Percentiles rank a stretch among this genome's conserved stretches.
These are phyloP conservation scores for Monosporascus sp. DNA, from an alignment of 2,329 filamentous ascomycete species.

Conservation along the genomic window DNA sequence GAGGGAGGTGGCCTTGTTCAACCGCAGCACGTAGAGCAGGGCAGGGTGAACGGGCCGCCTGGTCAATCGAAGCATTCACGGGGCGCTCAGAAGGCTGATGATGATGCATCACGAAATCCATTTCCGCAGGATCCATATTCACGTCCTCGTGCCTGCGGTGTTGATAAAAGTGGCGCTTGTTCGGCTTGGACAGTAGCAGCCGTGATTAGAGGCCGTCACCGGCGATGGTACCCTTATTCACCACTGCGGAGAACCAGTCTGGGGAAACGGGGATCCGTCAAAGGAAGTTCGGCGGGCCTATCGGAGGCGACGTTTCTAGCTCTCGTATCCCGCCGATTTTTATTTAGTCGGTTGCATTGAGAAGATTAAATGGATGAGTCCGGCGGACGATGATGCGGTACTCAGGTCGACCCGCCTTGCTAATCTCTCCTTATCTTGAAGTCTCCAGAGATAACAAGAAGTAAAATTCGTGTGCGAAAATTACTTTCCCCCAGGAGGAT, in stretches of 20 bases:
- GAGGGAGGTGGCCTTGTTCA: constrained; percentile 18
- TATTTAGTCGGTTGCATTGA: constrained; percentile 1
- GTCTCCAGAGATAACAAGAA: no score
- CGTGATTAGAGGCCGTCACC: no score
- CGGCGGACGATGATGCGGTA: neutral
- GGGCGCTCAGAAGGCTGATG: constrained; percentile 11
- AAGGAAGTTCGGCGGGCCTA: neutral
- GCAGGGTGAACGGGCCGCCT: constrained; percentile 18
- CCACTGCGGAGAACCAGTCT: neutral
- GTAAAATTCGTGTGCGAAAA: no score
- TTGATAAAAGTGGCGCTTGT: neutral
- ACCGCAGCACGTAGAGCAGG: constrained; percentile 23
- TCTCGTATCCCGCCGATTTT: neutral
- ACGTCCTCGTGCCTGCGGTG: neutral
- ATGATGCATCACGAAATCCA: constrained; percentile 24
- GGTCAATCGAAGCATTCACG: constrained; percentile 10
- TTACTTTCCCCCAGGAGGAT: no score
- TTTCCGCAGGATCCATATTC: constrained; percentile 20
- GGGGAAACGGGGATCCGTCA: neutral
- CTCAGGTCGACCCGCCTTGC: no score
- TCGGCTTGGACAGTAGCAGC: neutral
- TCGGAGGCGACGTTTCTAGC: neutral
- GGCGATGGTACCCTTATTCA: neutral
- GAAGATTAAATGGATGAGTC: neutral
- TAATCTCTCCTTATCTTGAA: no score